Evolutionary conservation across 1,284 basidiomycete genomes (phyloP).

Genomic region (Sanghuangporus baumii): DNA sequence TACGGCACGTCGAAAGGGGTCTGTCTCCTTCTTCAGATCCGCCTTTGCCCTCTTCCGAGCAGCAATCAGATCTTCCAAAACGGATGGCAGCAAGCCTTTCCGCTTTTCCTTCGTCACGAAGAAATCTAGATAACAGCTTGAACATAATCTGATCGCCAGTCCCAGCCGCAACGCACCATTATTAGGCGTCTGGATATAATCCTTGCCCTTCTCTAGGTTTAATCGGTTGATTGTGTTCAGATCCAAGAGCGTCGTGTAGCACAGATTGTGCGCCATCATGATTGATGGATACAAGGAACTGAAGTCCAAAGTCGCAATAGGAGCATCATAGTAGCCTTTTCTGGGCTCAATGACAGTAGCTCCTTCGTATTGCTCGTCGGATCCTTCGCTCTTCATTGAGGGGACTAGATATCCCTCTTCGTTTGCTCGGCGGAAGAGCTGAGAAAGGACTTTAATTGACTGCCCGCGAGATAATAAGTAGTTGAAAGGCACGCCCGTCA

Average conservation of each 20-base stretch:
- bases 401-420: slow-evolving; percentile 86
- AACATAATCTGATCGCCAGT: neutral
- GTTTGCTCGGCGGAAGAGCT: slow-evolving; percentile 85
- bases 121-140: slow-evolving; percentile 51
- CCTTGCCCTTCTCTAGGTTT: slow-evolving; percentile 73
- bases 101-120: slow-evolving; percentile 71
- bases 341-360: slow-evolving; percentile 95
- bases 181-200: slow-evolving; percentile 89
- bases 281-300: slow-evolving; percentile 96
- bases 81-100: slow-evolving; percentile 86
- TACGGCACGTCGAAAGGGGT: slow-evolving; percentile 93
- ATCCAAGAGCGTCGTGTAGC: slow-evolving; percentile 90
- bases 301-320: slow-evolving; percentile 96
- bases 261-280: slow-evolving; percentile 99
- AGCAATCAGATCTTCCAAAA: slow-evolving; percentile 87
- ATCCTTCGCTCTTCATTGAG: slow-evolving; percentile 75
- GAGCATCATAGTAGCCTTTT: slow-evolving; percentile 90
- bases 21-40: slow-evolving; percentile 91
- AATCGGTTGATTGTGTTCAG: slow-evolving; percentile 73
- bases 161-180: slow-evolving; percentile 54
- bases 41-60: slow-evolving; percentile 91
- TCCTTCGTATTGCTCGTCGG: slow-evolving; percentile 94
- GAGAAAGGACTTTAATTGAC: slow-evolving; percentile 94
- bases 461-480: slow-evolving; percentile 87
- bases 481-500: slow-evolving; percentile 97